Evolutionary conservation across 2,329 filamentous ascomycete genomes (phyloP).

Genomic region (Fusarium longipes): DNA sequence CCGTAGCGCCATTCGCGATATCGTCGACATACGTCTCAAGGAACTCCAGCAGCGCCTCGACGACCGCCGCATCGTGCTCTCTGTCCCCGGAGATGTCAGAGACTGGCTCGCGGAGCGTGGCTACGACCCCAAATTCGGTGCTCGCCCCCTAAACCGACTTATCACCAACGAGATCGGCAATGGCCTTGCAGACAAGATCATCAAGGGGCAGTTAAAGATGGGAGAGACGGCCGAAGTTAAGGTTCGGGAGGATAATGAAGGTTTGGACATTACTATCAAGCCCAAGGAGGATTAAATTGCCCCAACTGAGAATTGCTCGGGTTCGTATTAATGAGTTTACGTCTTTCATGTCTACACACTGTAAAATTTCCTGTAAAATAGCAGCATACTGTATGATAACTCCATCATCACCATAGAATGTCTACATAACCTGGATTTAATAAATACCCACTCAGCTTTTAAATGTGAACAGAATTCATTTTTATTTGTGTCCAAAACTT

Average conservation of each 20-base stretch:
- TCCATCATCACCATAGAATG: conserved; percentile 24
- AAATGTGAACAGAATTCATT: neutral
- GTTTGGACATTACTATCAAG: conserved; percentile 61
- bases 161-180: conserved; percentile 93
- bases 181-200: conserved; percentile 89
- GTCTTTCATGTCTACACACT: conserved; percentile 37
- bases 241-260: conserved; percentile 71
- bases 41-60: conserved; percentile 87
- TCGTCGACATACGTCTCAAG: conserved; percentile 89
- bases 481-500: neutral
- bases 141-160: conserved; percentile 87
- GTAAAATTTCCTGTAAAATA: conserved; percentile 22
- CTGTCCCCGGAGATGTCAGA: conserved; percentile 77
- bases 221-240: conserved; percentile 79
- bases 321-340: conserved; percentile 37
- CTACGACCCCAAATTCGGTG: conserved; percentile 92
- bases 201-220: conserved; percentile 80
- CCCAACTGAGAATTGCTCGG: neutral
- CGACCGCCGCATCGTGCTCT: conserved; percentile 83
- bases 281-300: conserved; percentile 31
- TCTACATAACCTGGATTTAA: conserved; percentile 16
- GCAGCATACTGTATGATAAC: conserved; percentile 14
- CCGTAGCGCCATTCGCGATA: conserved; percentile 81
- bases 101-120: conserved; percentile 89
- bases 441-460: conserved; percentile 14